These are phyloP conservation scores for Sphaerobolus stellatus DNA, from an alignment of 1,284 basidiomycete species.

Conservation along the genomic window DNA sequence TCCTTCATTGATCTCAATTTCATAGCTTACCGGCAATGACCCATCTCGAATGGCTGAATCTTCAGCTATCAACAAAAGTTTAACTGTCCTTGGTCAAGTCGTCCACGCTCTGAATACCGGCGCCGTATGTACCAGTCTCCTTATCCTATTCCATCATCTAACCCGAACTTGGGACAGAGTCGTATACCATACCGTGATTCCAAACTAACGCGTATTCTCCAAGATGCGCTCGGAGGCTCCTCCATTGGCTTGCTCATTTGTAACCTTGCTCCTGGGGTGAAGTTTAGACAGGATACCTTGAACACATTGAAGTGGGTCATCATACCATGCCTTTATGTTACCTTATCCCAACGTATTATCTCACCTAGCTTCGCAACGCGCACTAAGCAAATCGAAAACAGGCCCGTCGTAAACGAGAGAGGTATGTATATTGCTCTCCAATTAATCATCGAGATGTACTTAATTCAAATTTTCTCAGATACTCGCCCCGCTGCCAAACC, in stretches of 20 bases:
- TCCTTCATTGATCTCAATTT: not conserved
- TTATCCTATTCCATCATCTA: constrained; percentile 1
- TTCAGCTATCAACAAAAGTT: constrained; percentile 80
- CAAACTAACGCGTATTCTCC: constrained; percentile 77
- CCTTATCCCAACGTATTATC: constrained; percentile 1
- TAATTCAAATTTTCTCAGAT: constrained; percentile 35
- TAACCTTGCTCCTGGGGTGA: constrained; percentile 76
- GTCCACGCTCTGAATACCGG: constrained; percentile 79
- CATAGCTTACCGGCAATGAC: constrained; percentile 76
- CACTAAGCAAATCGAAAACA: constrained; percentile 80
- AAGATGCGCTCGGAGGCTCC: constrained; percentile 80
- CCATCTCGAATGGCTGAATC: constrained; percentile 78
- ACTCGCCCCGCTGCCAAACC: constrained; percentile 53
- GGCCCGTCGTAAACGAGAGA: constrained; percentile 69
- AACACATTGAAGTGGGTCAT: constrained; percentile 76
- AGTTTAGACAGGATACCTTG: constrained; percentile 78
- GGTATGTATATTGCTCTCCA: constrained; percentile 39
- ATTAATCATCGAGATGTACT: constrained; percentile 5
- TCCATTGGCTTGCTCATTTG: constrained; percentile 78
- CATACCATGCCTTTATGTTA: constrained; percentile 1
- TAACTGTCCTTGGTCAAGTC: constrained; percentile 80
- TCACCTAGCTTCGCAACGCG: constrained; percentile 68
- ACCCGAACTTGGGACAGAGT: constrained; percentile 38
- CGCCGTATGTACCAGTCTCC: constrained; percentile 45
- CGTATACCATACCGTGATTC: constrained; percentile 84